Base-by-base conservation (phyloP, 441 rosid species). In the Gossypium trilobum region DNA sequence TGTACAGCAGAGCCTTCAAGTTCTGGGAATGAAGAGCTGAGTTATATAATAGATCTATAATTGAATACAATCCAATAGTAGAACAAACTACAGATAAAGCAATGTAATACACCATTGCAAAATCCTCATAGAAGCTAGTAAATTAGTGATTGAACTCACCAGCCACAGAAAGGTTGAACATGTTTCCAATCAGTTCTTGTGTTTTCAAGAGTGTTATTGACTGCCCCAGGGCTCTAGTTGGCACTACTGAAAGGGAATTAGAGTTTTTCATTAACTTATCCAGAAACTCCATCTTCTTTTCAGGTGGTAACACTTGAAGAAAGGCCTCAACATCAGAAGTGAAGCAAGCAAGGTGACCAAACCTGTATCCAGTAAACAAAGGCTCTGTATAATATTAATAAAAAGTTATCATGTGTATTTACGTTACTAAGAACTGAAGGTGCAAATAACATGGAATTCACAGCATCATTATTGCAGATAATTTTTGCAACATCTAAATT, bases 271-370 rank as follows among this genome's bases (percentile, higher is more conserved):
- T 79, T 58, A 91, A 67, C 75, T 81, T 91, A 77, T 79, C 85
- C 73, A 87, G 78, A 81, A 91, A 83, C 68, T 89, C 90, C 39
- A 64, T 75, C 82, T 82, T 87, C 79, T 85, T 82, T 56, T 84
- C 84, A 22, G 82, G 75, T 74, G 95, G 61, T 77, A 95, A 82
- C 63, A 88, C 91, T 79, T 85, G 86, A 84, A 93, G 84, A 80
- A 79, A 90, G 71, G 77, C 79, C 82, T 90, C 96, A 59, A 91
- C 79, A 77, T 91, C 99, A 56, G 97, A 87, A 74, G 91, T 78
- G 85, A 83, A 93, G 83, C 97, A 93, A 50, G 97, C 92, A 74
- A 91, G 80, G 83, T 91, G 98, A 83, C 98, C 97, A 87, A 91
- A 91, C 88, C 98, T 95, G 93, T 58, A 65, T 39, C 74, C 56